Percentiles rank a stretch among this genome's conserved stretches.
These are phyloP conservation scores for Xylariaceae sp. DNA, from an alignment of 2,329 filamentous ascomycete species.

Conservation along the genomic window DNA sequence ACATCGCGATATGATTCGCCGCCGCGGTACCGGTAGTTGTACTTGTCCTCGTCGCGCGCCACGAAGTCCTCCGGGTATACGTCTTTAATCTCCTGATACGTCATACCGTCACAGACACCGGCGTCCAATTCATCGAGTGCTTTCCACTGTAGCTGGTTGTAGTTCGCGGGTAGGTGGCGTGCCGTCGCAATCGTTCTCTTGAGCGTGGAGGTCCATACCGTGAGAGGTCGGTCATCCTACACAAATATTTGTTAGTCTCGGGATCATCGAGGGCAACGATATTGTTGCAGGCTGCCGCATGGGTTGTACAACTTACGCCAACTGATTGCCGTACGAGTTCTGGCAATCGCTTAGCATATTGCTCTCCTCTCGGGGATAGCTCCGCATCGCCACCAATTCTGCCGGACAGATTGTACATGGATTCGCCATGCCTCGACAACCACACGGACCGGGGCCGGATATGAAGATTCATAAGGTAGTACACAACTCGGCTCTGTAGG, in stretches of 20 bases:
- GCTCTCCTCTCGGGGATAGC: slow-evolving; percentile 78
- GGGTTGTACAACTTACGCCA: slow-evolving; percentile 54
- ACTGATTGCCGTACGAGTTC: slow-evolving; percentile 80
- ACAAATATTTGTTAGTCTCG: slow-evolving; percentile 10
- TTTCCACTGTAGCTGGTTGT: slow-evolving; percentile 98
- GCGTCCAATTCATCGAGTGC: slow-evolving; percentile 95
- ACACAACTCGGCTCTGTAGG: slow-evolving; percentile 90
- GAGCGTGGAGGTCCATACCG: slow-evolving; percentile 59
- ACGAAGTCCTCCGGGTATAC: slow-evolving; percentile 90
- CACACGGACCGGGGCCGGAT: slow-evolving; percentile 95
- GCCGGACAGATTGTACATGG: slow-evolving; percentile 81
- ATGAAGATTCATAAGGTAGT: slow-evolving; percentile 97
- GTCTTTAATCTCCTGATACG: slow-evolving; percentile 90
- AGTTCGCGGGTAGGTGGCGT: slow-evolving; percentile 70
- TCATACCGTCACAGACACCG: slow-evolving; percentile 93
- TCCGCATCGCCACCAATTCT: slow-evolving; percentile 90
- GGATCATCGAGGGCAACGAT: neutral
- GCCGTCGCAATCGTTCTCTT: slow-evolving; percentile 88
- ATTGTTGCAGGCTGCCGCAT: neutral
- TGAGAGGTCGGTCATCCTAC: slow-evolving; percentile 55
- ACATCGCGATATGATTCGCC: slow-evolving; percentile 95
- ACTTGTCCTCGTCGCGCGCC: slow-evolving; percentile 95
- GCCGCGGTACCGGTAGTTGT: slow-evolving; percentile 97
- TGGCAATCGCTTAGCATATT: slow-evolving; percentile 80
- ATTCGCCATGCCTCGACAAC: slow-evolving; percentile 94